Evolutionary conservation across 306 rosid species (phyloP).

Genomic region (Acacia melanoxylon): DNA sequence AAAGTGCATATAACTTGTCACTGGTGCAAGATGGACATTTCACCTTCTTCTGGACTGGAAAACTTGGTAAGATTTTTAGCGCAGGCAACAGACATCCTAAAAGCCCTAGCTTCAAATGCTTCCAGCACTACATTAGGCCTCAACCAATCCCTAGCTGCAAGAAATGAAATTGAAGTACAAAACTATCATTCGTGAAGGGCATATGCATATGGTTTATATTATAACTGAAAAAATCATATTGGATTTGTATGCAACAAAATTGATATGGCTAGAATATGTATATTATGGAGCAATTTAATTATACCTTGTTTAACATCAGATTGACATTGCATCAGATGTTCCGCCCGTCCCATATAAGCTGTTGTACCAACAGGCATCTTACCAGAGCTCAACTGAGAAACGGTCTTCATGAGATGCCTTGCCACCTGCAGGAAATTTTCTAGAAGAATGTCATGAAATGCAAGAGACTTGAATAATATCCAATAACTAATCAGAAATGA

Average conservation of each 20-base stretch:
- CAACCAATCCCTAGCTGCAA: conserved; percentile 93
- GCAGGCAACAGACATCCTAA: conserved; percentile 72
- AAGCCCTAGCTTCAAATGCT: conserved; percentile 91
- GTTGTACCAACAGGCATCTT: conserved; percentile 88
- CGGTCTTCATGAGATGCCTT: conserved; percentile 86
- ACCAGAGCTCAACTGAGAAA: conserved; percentile 78
- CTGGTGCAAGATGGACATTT: conserved; percentile 20
- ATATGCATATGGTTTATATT: conserved; percentile 8
- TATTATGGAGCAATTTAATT: conserved; percentile 17
- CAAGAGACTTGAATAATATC: conserved; percentile 17
- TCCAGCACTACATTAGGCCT: conserved; percentile 66
- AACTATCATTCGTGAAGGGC: conserved; percentile 17
- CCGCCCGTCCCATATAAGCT: conserved; percentile 71
- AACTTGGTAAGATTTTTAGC: conserved; percentile 72
- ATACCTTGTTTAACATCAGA: conserved; percentile 70
- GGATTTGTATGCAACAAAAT: conserved; percentile 24
- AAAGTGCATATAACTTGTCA: conserved; percentile 17
- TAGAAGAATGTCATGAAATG: conserved; percentile 21
- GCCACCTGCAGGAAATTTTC: conserved; percentile 65
- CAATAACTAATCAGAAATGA: conserved; percentile 15
- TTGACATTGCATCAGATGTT: conserved; percentile 62
- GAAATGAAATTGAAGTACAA: conserved; percentile 11
- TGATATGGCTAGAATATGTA: conserved; percentile 8
- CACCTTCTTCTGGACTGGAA: conserved; percentile 79
- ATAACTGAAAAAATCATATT: conserved; percentile 12